These are phyloP conservation scores for Circinella umbellata DNA, from an alignment of 371 early-diverging fungal genomes.

Conservation along the genomic window DNA sequence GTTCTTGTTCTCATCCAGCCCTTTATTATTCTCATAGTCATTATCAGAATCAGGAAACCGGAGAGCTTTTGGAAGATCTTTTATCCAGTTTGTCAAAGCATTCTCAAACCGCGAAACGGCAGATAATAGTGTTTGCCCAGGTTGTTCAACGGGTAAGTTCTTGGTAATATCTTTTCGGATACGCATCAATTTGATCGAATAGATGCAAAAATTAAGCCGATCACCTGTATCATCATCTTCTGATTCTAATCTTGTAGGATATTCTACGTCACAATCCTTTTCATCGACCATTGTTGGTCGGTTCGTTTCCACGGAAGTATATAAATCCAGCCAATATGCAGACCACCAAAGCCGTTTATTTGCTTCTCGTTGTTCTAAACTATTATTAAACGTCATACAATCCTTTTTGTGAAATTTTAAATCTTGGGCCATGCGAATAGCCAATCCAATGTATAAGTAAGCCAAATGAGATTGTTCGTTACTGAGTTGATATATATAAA, in stretches of 20 bases:
- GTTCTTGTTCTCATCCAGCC: too few relatives aligned
- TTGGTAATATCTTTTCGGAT: constrained; percentile 64
- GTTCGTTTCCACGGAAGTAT: constrained; percentile 53
- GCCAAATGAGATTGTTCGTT: constrained; percentile 62
- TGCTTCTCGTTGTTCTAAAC: constrained; percentile 49
- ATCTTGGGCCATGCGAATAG: constrained; percentile 71
- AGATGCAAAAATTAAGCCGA: constrained; percentile 48
- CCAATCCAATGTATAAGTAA: constrained; percentile 64
- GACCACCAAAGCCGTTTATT: constrained; percentile 71
- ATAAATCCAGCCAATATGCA: constrained; percentile 62
- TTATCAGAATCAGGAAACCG: constrained; percentile 20
- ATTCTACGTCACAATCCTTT: constrained; percentile 63
- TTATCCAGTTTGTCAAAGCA: constrained; percentile 55
- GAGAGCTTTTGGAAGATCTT: constrained; percentile 45
- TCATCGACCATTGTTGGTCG: constrained; percentile 65
- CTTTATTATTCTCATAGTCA: too few relatives aligned
- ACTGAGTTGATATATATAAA: constrained; percentile 68
- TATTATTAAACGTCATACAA: constrained; percentile 46
- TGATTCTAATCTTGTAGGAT: constrained; percentile 48
- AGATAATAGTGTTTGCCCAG: constrained; percentile 47
- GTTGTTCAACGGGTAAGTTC: constrained; percentile 51
- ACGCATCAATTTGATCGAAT: constrained; percentile 60
- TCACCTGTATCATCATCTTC: constrained; percentile 56
- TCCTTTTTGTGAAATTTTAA: constrained; percentile 61
- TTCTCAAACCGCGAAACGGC: constrained; percentile 60